Conservation (phyloP, 2,329 filamentous ascomycete genomes). For the Colletotrichum orchidophilum region DNA sequence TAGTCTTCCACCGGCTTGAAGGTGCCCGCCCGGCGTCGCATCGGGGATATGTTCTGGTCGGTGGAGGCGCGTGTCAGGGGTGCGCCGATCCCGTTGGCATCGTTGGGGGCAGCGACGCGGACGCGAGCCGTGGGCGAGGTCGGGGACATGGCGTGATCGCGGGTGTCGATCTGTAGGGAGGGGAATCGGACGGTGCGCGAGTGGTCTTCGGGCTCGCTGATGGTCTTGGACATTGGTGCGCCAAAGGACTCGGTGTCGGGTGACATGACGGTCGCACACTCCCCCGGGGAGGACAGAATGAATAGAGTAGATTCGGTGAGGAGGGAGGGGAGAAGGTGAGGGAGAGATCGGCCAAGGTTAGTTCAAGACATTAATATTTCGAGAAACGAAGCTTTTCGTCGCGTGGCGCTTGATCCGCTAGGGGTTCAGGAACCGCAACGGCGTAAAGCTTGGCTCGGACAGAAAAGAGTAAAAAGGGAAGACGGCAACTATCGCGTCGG, state of each 20-base stretch:
- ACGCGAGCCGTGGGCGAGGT: constrained; percentile 12
- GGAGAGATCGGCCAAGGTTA: neutral
- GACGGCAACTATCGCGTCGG: neutral
- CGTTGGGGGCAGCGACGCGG: neutral
- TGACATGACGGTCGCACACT: constrained; percentile 7
- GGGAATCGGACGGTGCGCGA: constrained; percentile 23
- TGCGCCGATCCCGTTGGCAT: constrained; percentile 11
- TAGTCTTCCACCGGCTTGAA: constrained; percentile 58
- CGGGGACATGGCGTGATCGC: constrained; percentile 18
- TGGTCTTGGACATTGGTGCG: constrained; percentile 16
- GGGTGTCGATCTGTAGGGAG: constrained; percentile 15
- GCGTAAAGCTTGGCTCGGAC: neutral
- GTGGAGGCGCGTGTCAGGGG: constrained; percentile 28
- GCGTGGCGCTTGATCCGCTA: constrained; percentile 4
- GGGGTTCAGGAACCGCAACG: constrained; percentile 3
- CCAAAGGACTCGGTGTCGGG: neutral
- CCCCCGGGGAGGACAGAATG: neutral
- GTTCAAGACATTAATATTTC: constrained; percentile 4
- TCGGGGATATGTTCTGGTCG: constrained; percentile 20
- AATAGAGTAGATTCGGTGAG: neutral
- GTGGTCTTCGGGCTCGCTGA: constrained; percentile 19
- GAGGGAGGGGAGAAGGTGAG: neutral
- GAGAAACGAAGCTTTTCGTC: neutral
- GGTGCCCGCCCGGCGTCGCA: constrained; percentile 44
- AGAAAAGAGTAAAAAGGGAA: neutral